Conservation (phyloP, 2,329 filamentous ascomycete genomes). For the Eutypella sp. region DNA sequence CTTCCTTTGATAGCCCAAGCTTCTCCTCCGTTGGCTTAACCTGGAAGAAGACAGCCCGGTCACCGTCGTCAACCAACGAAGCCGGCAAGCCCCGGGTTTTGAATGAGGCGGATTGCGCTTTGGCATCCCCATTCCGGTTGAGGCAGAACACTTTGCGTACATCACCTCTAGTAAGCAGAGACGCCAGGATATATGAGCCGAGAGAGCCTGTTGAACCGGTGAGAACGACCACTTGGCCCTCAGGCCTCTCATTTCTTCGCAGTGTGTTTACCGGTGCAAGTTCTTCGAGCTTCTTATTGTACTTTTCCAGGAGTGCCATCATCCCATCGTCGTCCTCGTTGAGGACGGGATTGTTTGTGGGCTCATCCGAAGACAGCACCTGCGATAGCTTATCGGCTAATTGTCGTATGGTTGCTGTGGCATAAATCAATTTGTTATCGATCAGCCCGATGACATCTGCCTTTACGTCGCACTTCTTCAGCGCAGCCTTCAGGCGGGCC, state of each 20-base stretch:
- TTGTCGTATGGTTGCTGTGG: slow-evolving; percentile 5
- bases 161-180: slow-evolving; percentile 23
- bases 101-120: slow-evolving; percentile 8
- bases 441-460: slow-evolving; percentile 1
- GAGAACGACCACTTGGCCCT: slow-evolving; percentile 28
- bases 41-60: slow-evolving; percentile 42
- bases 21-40: slow-evolving; percentile 41
- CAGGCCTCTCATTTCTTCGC: slow-evolving; percentile 26
- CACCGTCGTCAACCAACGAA: slow-evolving; percentile 27
- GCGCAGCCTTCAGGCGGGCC: background rate
- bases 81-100: slow-evolving; percentile 31
- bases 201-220: slow-evolving; percentile 45
- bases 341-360: background rate
- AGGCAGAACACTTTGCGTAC: slow-evolving; percentile 41
- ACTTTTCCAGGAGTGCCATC: slow-evolving; percentile 13
- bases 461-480: background rate
- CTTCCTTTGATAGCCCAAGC: slow-evolving; percentile 40
- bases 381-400: slow-evolving; percentile 5
- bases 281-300: slow-evolving; percentile 17
- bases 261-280: background rate
- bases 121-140: slow-evolving; percentile 40
- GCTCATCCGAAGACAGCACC: slow-evolving; percentile 2
- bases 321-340: slow-evolving; percentile 7
- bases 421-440: slow-evolving; percentile 8
- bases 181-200: slow-evolving; percentile 40